Base-by-base conservation (phyloP, 31 red algal genomes). In the Endocladia muricata region DNA sequence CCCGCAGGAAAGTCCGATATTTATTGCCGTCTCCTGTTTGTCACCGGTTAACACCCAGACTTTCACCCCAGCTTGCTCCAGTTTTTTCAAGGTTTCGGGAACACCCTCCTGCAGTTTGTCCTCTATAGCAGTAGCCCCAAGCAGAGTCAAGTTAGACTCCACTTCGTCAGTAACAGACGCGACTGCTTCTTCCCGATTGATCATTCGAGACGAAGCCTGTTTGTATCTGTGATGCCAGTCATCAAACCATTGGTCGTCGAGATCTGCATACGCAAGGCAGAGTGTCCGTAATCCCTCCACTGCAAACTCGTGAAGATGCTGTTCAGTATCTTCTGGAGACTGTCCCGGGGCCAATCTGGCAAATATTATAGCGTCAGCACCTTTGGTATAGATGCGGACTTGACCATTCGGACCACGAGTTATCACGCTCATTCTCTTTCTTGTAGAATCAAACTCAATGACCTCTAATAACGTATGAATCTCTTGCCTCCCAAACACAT, bases 31-130 rank as follows among this genome's bases (percentile, higher is more conserved):
- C 55, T 93, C 94, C 73, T 90, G 79, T 57, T 97, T 97, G 60
- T 97, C 94, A 13, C 94, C 94, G 36, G 94, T 97, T 28, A 97
- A 30, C 48, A 97, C 81, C 94, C 94, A 97, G 2, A 93, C 77
- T 36, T 90, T 89, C 21, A 97, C 79, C 22, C 85, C 79, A 33
- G 90, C 89, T 47, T 73, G 78, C 38, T 90, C 73, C 2, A 97
- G 70, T 29, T 76, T 76, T 37, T 60, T 65, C 51, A 97, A 41
- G 13, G 94, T 97, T 6, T 91, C 94, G 23, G 89, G 84, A 7
- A 97, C 94, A 30, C 84, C 94, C 48, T 92, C 89, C 48, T 97
- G 94, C 39, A 97, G 68, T 44, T 86, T 79, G 70, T 97, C 94
- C 51, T 93, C 89, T 56, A 97, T 90, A 9, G 90, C 94, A 1